A percentile compares a stretch with the other conserved stretches of the same genome.
phyloP scores from a whole-genome alignment of 2,329 filamentous ascomycete genomes.

The Aspergillus floridensis region DNA sequence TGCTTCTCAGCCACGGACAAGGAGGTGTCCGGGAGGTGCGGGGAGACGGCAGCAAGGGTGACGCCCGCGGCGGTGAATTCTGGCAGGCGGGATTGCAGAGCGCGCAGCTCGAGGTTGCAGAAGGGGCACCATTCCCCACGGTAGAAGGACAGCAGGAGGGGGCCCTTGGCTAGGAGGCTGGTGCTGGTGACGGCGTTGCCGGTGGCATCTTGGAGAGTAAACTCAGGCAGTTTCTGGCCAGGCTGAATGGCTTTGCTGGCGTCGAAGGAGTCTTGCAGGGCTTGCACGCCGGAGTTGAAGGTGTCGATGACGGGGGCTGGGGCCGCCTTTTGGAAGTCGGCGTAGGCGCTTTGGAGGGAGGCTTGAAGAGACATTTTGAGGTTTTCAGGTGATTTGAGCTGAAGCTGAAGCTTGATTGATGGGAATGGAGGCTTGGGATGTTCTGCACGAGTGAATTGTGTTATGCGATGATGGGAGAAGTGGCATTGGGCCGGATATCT shows the following conservation, averaged over 20 bases:
- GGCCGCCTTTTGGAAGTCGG: slow-evolving; percentile 1
- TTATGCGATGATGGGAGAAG: no score
- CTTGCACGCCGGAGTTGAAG: background rate
- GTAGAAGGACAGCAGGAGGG: slow-evolving; percentile 9
- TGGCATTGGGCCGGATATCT: no score
- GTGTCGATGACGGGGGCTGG: background rate
- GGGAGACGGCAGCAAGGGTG: slow-evolving; percentile 1
- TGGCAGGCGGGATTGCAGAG: background rate
- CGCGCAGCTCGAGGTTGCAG: slow-evolving; percentile 2
- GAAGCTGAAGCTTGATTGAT: no score
- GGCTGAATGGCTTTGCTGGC: background rate
- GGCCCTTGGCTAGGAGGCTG: background rate
- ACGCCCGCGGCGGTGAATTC: background rate
- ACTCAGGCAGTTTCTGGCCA: background rate
- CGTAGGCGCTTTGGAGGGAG: background rate
- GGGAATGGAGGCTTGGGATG: no score
- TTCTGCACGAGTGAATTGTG: no score
- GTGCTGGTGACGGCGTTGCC: background rate
- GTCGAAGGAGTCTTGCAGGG: background rate
- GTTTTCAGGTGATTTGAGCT: no score
- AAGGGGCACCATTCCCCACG: slow-evolving; percentile 11
- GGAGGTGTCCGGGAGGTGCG: slow-evolving; percentile 1
- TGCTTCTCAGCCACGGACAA: background rate
- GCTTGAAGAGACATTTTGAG: background rate
- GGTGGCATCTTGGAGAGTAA: background rate